These are phyloP conservation scores for Colletotrichum musicola DNA, from an alignment of 2,329 filamentous ascomycete genomes.

Conservation along the genomic window DNA sequence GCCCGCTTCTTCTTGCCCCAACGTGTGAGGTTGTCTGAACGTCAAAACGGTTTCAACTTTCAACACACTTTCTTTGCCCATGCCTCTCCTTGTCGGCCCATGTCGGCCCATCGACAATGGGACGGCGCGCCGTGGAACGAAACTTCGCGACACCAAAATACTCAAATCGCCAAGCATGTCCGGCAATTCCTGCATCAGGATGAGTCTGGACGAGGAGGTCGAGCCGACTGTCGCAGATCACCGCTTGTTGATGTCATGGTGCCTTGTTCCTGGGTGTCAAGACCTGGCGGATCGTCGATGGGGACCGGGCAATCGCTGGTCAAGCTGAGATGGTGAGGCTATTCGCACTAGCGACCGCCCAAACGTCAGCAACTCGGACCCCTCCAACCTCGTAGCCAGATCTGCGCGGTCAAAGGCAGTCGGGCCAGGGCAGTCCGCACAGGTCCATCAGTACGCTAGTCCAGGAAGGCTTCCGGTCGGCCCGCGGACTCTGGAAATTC, in stretches of 20 bases:
- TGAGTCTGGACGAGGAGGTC: slow-evolving; percentile 7
- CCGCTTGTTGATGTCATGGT: slow-evolving; percentile 27
- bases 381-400: not conserved
- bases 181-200: slow-evolving; percentile 30
- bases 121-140: slow-evolving; percentile 8
- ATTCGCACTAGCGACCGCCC: slow-evolving; percentile 22
- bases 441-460: not conserved
- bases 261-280: not conserved
- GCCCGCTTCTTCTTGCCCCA: slow-evolving; percentile 31
- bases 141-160: not conserved
- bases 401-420: not conserved
- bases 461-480: not conserved
- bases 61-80: slow-evolving; percentile 12
- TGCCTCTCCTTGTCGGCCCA: not conserved
- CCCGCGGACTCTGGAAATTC: slow-evolving; percentile 1
- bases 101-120: slow-evolving; percentile 13
- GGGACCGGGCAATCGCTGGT: not conserved
- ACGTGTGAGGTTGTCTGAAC: slow-evolving; percentile 33
- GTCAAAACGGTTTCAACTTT: slow-evolving; percentile 39
- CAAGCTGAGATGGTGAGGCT: slow-evolving; percentile 27
- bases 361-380: slow-evolving; percentile 19
- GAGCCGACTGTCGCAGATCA: slow-evolving; percentile 31
- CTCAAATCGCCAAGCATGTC: slow-evolving; percentile 16
- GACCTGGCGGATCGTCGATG: slow-evolving; percentile 11
- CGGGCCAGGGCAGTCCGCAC: not conserved